A percentile compares a stretch with the other conserved stretches of the same genome.
Evolutionary conservation across 306 rosid species (phyloP).

Genomic region (Pueraria montana): DNA sequence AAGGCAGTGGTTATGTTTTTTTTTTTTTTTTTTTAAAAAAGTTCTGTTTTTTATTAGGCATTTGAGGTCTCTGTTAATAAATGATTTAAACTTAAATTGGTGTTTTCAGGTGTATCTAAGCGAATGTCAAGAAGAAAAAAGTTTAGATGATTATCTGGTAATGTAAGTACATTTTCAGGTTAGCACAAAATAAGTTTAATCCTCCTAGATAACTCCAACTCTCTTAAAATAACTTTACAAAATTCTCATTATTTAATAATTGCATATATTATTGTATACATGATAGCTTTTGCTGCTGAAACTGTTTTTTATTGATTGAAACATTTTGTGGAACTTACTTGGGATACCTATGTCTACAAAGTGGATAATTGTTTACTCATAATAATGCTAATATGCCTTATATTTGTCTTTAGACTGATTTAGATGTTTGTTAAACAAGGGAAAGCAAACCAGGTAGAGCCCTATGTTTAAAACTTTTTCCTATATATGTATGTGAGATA

Average conservation of each 20-base stretch:
- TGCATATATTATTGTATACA: not conserved
- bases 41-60: conserved; percentile 32
- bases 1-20: conserved; percentile 36
- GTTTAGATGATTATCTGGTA: conserved; percentile 44
- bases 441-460: conserved; percentile 51
- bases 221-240: no score
- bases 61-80: conserved; percentile 22
- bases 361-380: conserved; percentile 14
- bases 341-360: conserved; percentile 22
- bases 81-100: conserved; percentile 38
- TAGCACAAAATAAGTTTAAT: not conserved
- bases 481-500: conserved; percentile 10
- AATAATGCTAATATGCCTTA: not conserved
- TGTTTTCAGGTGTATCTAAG: conserved; percentile 59
- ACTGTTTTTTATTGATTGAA: conserved; percentile 28
- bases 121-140: conserved; percentile 51
- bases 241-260: not conserved
- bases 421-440: conserved; percentile 48
- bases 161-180: not conserved
- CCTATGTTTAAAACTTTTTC: conserved; percentile 24
- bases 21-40: not conserved
- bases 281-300: conserved; percentile 28
- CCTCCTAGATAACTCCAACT: not conserved
- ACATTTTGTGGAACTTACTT: conserved; percentile 26
- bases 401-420: conserved; percentile 38